Evolutionary conservation across 2,329 filamentous ascomycete species (phyloP).

Genomic region (Apiospora sp.): DNA sequence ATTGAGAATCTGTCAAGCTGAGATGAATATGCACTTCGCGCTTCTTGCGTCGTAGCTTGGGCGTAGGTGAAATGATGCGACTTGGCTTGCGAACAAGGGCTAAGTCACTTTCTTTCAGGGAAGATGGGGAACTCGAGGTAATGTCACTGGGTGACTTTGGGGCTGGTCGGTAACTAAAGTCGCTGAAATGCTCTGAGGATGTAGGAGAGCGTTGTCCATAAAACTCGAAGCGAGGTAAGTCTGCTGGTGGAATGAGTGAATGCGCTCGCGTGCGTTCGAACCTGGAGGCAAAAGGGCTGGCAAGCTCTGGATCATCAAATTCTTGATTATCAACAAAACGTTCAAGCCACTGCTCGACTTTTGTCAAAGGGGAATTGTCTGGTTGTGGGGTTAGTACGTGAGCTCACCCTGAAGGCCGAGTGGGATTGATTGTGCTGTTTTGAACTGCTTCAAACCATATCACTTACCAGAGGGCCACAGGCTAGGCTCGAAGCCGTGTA

Average conservation of each 20-base stretch:
- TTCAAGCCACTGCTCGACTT: slow-evolving; percentile 4
- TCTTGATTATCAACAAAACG: not conserved
- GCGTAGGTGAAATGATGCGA: slow-evolving; percentile 8
- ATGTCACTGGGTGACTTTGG: not conserved
- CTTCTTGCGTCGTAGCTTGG: not conserved
- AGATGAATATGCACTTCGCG: slow-evolving; percentile 8
- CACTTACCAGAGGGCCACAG: not conserved
- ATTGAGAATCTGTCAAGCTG: slow-evolving; percentile 12
- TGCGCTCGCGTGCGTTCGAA: not conserved
- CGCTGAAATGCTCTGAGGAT: not conserved
- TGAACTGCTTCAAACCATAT: not conserved
- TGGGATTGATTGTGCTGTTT: not conserved
- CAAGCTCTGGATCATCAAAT: slow-evolving; percentile 23
- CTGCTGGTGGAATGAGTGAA: not conserved
- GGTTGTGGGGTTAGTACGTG: not conserved
- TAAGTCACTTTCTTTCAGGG: not conserved
- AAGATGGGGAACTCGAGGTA: not conserved
- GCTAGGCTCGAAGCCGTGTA: not conserved
- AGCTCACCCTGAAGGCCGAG: not conserved
- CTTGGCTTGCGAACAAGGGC: slow-evolving; percentile 4
- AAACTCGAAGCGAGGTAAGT: no score
- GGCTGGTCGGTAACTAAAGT: not conserved
- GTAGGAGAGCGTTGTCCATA: not conserved
- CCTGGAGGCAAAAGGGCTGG: not conserved
- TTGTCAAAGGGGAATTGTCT: not conserved